These are phyloP conservation scores for Benincasa hispida DNA, from an alignment of 306 rosid genomes.

Conservation along the genomic window DNA sequence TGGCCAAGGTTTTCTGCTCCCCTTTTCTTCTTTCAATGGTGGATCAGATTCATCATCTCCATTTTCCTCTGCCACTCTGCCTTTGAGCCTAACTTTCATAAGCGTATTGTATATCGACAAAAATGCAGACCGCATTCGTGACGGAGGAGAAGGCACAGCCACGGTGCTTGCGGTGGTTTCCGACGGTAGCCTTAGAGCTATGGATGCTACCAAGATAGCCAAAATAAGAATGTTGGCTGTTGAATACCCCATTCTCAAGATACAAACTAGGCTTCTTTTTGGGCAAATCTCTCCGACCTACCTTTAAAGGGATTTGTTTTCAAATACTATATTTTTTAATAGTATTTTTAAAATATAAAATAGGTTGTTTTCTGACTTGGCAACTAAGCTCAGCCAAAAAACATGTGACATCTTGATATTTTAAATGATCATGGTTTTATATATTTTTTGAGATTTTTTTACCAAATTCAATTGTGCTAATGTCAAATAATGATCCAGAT, in stretches of 20 bases:
- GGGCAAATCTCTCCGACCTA: not conserved
- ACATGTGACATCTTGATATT: no score
- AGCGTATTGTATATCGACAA: not conserved
- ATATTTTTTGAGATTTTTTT: no score
- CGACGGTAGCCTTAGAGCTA: not conserved
- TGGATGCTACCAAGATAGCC: not conserved
- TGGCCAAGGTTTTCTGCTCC: not conserved
- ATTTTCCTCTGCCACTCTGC: not conserved
- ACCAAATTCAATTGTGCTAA: no score
- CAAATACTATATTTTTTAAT: no score
- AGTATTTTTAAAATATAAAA: no score
- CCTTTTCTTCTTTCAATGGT: not conserved
- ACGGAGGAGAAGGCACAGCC: not conserved
- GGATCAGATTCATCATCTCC: not conserved
- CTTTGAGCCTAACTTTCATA: not conserved
- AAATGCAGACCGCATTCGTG: not conserved
- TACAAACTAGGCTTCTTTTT: not conserved
- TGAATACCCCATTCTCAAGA: not conserved
- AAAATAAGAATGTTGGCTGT: not conserved
- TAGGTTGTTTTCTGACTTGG: no score
- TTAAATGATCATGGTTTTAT: no score
- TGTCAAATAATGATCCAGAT: no score
- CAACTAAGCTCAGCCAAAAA: no score
- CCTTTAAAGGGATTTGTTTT: no score
- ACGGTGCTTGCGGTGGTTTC: not conserved